Evolutionary conservation across 768 basidiomycete genomes (phyloP).

Genomic region (Melanogaster broomeanus): DNA sequence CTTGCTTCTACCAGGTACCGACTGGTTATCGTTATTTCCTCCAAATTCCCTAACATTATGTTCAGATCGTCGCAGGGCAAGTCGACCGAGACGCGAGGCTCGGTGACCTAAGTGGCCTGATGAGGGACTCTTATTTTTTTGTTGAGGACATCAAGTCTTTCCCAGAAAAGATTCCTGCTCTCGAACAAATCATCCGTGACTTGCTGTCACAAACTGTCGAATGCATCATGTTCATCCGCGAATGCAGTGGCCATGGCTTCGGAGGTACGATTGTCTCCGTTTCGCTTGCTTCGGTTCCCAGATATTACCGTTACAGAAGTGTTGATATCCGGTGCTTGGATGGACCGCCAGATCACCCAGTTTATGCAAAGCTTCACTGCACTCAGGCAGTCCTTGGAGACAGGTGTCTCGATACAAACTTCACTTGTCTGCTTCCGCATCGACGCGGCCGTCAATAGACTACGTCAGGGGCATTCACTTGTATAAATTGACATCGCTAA

Average conservation of each 20-base stretch:
- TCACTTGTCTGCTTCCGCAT: conserved; percentile 31
- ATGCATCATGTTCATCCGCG: conserved; percentile 38
- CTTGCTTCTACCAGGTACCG: conserved; percentile 29
- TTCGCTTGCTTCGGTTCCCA: conserved; percentile 6
- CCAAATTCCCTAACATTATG: conserved; percentile 3
- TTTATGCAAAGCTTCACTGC: conserved; percentile 23
- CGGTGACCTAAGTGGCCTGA: conserved; percentile 26
- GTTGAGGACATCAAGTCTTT: conserved; percentile 30
- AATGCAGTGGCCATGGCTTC: conserved; percentile 37
- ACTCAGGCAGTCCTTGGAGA: conserved; percentile 28
- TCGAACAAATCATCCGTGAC: conserved; percentile 27
- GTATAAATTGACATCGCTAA: background rate
- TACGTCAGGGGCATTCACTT: conserved; percentile 19
- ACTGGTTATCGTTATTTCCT: background rate
- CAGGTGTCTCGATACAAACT: conserved; percentile 23
- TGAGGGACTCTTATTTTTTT: conserved; percentile 34
- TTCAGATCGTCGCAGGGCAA: conserved; percentile 31
- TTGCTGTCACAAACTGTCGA: conserved; percentile 37
- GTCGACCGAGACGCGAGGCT: conserved; percentile 26
- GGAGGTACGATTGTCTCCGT: conserved; percentile 20
- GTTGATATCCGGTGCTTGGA: conserved; percentile 17
- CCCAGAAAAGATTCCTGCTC: conserved; percentile 25
- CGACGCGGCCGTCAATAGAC: conserved; percentile 24
- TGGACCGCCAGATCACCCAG: conserved; percentile 16
- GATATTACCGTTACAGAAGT: conserved; percentile 8